Percentiles rank a stretch among this genome's conserved stretches.
phyloP scores from a whole-genome alignment of 208 protist species.

The Porcisia hertigi region DNA sequence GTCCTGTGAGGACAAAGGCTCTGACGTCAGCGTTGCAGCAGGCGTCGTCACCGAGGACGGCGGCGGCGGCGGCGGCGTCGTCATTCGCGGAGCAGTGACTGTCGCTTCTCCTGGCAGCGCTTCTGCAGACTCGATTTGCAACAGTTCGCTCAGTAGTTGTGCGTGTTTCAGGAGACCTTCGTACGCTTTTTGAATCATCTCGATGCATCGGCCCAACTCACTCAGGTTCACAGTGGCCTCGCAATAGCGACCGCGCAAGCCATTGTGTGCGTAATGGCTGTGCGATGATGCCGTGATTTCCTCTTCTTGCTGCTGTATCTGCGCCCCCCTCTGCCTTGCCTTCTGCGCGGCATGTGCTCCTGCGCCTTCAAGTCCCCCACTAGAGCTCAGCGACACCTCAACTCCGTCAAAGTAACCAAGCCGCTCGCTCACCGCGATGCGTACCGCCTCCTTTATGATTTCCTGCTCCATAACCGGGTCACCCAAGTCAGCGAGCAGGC shows the following conservation, averaged over 20 bases:
- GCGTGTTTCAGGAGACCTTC: slow-evolving; percentile 43
- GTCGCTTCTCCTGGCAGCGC: background rate
- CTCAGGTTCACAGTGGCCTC: slow-evolving; percentile 38
- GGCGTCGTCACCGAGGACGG: background rate
- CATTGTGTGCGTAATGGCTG: background rate
- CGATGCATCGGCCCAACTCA: slow-evolving; percentile 50
- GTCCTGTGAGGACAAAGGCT: background rate
- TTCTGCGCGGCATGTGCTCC: background rate
- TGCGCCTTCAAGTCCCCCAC: slow-evolving; percentile 12
- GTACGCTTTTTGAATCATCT: slow-evolving; percentile 64
- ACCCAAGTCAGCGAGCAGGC: slow-evolving; percentile 49
- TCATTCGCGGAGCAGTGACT: background rate
- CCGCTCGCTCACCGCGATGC: slow-evolving; percentile 63
- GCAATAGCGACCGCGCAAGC: slow-evolving; percentile 6
- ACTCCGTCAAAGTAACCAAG: slow-evolving; percentile 70
- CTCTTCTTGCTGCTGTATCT: background rate
- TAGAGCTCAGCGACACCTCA: slow-evolving; percentile 35
- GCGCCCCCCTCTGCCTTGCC: background rate
- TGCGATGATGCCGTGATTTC: background rate
- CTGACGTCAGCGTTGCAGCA: background rate
- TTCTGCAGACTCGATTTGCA: slow-evolving; percentile 4
- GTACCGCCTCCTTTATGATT: slow-evolving; percentile 67
- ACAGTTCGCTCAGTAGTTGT: slow-evolving; percentile 42
- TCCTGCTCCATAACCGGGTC: slow-evolving; percentile 64
- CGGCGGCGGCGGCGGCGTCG: background rate